These are phyloP conservation scores for Fusarium camptoceras DNA, from an alignment of 2,329 filamentous ascomycete genomes.

Conservation along the genomic window DNA sequence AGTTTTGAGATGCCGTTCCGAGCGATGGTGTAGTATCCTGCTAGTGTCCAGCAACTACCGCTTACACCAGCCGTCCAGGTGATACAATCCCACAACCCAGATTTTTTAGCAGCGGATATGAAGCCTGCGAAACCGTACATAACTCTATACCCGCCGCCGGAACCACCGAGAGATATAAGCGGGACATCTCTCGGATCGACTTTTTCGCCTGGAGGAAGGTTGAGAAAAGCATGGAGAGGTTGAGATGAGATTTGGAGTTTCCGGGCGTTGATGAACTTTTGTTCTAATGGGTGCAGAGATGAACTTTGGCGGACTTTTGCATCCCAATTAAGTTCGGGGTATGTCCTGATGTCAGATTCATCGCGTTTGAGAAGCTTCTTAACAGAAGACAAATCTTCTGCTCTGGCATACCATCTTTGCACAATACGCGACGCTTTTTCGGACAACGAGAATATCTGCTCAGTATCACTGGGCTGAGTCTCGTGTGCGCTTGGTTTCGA, in stretches of 20 bases:
- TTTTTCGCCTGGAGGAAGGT: constrained; percentile 5
- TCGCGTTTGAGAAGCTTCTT: constrained; percentile 27
- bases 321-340: constrained; percentile 39
- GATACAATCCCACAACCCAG: constrained; percentile 36
- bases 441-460: rapidly evolving
- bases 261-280: constrained; percentile 26
- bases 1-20: constrained; percentile 27
- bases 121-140: constrained; percentile 44
- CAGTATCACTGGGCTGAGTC: rapidly evolving
- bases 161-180: constrained; percentile 36
- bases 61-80: constrained; percentile 42
- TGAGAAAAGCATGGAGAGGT: constrained; percentile 24
- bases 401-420: constrained; percentile 34
- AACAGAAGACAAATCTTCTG: constrained; percentile 28
- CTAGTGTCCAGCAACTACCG: constrained; percentile 43
- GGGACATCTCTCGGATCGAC: constrained; percentile 38
- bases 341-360: constrained; percentile 21
- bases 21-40: constrained; percentile 42
- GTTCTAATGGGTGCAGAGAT: constrained; percentile 23
- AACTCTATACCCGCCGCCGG: constrained; percentile 41
- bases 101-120: constrained; percentile 30
- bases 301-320: constrained; percentile 30
- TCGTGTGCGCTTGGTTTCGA: background rate
- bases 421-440: background rate
- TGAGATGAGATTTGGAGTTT: constrained; percentile 27